Evolutionary conservation across 176 grass and related monocot species (phyloP).

Genomic region (Sorghum bicolor): Sorghum_bicolor_NCBIv3 NC_012871.2:77146001-77146500

Average conservation of each 20-base stretch:
- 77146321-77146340: background rate
- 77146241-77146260: slow-evolving; percentile 84
- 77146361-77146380: background rate
- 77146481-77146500: slow-evolving; percentile 81
- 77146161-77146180: background rate
- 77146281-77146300: slow-evolving; percentile 26
- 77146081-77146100: background rate
- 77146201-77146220: slow-evolving; percentile 16
- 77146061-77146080: background rate
- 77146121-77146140: background rate
- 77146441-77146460: slow-evolving; percentile 93
- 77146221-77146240: slow-evolving; percentile 81
- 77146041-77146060: background rate
- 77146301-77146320: slow-evolving; percentile 2
- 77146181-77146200: background rate
- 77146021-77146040: background rate
- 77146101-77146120: background rate
- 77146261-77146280: slow-evolving; percentile 88
- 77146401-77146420: background rate
- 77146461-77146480: slow-evolving; percentile 91
- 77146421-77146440: slow-evolving; percentile 27
- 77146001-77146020: background rate
- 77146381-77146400: background rate
- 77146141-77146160: background rate
- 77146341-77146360: background rate